Base-by-base conservation (phyloP, 2,329 filamentous ascomycete genomes). In the Trichoderma sp. region DNA sequence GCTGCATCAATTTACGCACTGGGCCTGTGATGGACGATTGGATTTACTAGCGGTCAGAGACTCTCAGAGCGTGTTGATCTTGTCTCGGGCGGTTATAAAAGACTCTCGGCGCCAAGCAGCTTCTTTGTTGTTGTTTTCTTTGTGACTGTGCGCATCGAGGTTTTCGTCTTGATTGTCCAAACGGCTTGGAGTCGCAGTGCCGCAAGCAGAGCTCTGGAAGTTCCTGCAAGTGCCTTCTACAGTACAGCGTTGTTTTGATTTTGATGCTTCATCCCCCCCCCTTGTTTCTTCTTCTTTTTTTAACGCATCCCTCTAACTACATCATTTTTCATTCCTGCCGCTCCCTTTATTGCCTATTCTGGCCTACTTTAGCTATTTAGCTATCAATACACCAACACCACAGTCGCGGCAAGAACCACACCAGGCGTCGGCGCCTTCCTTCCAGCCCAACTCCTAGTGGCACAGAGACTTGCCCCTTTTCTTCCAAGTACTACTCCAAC, bases 191-290 rank as follows among this genome's bases (percentile, higher is more conserved):
- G 63, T 25, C 15, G 53, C 39, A 50, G 37, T 45, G 27, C 50
- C n/a, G 52, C 29, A 65, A 65, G 63, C 63, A 65, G 63, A 57
- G 25, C 64, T 67, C 64, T 67, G 64, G 64, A 58, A 67, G 64
- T 67, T 67, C 42, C 50, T 58, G 53, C 35, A 34, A 34, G 15
- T 53, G 12, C 19, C 25, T 37, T 35, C 25, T 29, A 45, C 35
- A 25, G 59, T 29, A n/a, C n/a, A n/a, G 45, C 22, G 45, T 66
- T 32, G 15, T 52, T 50, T 59, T 10, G 32, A 39, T 32, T 19
- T 52, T 34, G 32, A 39, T 32, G 15, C 39, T 34, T 39, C 32
- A 15, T 42, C 39, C 1, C 8, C 1, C 19, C 45, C 6, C 39
- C 22, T 53, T 17, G 27, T 42, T 37, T 53, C 12, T 19, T 32